phyloP scores from a whole-genome alignment of 371 early-diverging fungal genomes.

The Mortierella sp. region DNA sequence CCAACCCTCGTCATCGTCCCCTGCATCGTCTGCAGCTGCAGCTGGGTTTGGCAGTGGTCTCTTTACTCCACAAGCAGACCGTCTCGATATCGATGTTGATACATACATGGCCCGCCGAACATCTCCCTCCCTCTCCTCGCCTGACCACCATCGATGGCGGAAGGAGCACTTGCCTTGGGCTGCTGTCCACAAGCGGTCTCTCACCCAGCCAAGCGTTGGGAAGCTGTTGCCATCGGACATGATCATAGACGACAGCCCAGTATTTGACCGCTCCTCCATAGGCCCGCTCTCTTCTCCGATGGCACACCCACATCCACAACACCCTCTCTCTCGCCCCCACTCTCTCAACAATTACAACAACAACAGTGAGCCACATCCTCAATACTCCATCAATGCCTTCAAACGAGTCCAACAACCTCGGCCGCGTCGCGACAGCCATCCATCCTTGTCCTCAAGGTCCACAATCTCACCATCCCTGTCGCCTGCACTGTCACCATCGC shows the following conservation, averaged over 20 bases:
- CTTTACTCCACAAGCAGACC: slow-evolving; percentile 2
- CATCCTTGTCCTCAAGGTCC: slow-evolving; percentile 29
- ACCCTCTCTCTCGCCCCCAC: neutral
- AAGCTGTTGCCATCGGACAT: slow-evolving; percentile 16
- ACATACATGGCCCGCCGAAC: neutral
- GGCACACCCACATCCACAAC: slow-evolving; percentile 19
- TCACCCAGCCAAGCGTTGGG: slow-evolving; percentile 14
- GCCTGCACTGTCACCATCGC: slow-evolving; percentile 43
- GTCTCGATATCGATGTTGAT: slow-evolving; percentile 1
- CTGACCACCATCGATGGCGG: slow-evolving; percentile 14
- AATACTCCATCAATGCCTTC: slow-evolving; percentile 3
- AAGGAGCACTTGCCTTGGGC: slow-evolving; percentile 16
- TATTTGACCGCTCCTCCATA: slow-evolving; percentile 22
- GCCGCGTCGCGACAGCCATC: slow-evolving; percentile 38
- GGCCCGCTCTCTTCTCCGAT: slow-evolving; percentile 8
- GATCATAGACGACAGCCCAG: slow-evolving; percentile 15
- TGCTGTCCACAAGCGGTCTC: slow-evolving; percentile 12
- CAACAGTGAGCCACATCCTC: neutral
- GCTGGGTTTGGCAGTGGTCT: slow-evolving; percentile 4
- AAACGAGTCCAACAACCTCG: slow-evolving; percentile 16
- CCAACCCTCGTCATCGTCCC: slow-evolving; percentile 5
- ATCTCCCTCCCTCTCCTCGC: slow-evolving; percentile 1
- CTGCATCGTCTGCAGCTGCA: slow-evolving; percentile 14
- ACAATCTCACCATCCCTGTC: slow-evolving; percentile 35
- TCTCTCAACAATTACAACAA: neutral